phyloP scores from a whole-genome alignment of 495 filamentous ascomycete genomes.

The Astrothelium macrocarpum region DNA sequence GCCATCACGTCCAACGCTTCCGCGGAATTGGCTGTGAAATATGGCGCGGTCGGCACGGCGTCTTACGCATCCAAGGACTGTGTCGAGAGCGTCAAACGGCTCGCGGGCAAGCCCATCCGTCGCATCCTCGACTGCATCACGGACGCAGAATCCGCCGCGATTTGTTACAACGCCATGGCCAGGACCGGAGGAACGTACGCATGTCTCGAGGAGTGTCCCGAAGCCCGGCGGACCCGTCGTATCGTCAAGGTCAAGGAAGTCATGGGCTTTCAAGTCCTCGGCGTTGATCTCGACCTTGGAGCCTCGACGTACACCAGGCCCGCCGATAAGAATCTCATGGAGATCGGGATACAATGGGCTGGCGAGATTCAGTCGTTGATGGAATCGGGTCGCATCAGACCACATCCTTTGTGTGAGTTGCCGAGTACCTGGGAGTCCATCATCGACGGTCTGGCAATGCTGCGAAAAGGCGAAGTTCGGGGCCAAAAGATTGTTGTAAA shows the following conservation, averaged over 20 bases:
- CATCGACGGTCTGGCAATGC: not conserved
- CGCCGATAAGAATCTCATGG: conserved; percentile 3
- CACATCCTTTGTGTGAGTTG: conserved; percentile 9
- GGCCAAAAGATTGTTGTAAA: not conserved
- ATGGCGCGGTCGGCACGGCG: conserved; percentile 1
- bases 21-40: not conserved
- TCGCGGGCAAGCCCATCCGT: not conserved
- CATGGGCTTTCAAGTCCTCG: conserved; percentile 6
- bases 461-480: not conserved
- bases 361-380: conserved; percentile 8
- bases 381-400: not conserved
- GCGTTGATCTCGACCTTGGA: conserved; percentile 2
- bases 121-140: conserved; percentile 2
- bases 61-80: not conserved
- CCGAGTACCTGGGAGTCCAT: not conserved
- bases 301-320: conserved; percentile 5
- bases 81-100: not conserved
- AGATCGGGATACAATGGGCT: conserved; percentile 7
- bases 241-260: conserved; percentile 5
- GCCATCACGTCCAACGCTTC: not conserved
- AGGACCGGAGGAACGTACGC: conserved; percentile 1
- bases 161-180: conserved; percentile 7
- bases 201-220: conserved; percentile 7
- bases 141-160: not conserved
- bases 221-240: conserved; percentile 4